Conservation (phyloP, 1,284 basidiomycete genomes). For the Ceratobasidium sp. region DNA sequence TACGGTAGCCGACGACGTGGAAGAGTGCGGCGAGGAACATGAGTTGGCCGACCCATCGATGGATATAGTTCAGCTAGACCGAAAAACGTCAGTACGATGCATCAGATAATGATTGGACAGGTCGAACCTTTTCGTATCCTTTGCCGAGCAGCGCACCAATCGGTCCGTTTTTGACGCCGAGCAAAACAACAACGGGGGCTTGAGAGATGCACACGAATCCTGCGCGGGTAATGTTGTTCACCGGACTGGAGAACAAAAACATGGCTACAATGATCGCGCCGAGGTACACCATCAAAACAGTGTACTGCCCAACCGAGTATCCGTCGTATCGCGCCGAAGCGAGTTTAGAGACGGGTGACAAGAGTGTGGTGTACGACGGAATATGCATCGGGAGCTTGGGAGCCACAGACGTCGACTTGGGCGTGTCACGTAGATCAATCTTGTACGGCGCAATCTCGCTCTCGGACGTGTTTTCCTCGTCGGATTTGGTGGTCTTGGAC, state of each 20-base stretch:
- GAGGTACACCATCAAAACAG: conserved; percentile 30
- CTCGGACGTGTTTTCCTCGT: not conserved
- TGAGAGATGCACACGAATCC: conserved; percentile 41
- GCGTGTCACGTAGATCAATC: conserved; percentile 19
- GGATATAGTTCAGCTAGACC: conserved; percentile 41
- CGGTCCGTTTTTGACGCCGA: conserved; percentile 42
- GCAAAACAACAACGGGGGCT: conserved; percentile 38
- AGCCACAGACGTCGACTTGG: not conserved
- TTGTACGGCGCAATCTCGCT: conserved; percentile 35
- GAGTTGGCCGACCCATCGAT: conserved; percentile 43
- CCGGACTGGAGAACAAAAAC: conserved; percentile 39
- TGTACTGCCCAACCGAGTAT: conserved; percentile 37
- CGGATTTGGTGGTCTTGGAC: not conserved
- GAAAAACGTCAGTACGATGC: not conserved
- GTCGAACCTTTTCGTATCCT: conserved; percentile 40
- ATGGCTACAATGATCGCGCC: conserved; percentile 24
- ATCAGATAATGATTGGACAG: not conserved
- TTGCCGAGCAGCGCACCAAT: conserved; percentile 38
- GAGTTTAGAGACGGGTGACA: conserved; percentile 37
- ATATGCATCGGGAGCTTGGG: conserved; percentile 31
- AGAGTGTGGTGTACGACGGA: conserved; percentile 35
- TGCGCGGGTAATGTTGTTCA: conserved; percentile 37
- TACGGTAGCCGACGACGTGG: conserved; percentile 43
- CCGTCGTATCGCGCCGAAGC: conserved; percentile 31
- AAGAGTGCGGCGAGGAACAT: conserved; percentile 42